A percentile compares a stretch with the other conserved stretches of the same genome.
These are phyloP conservation scores for Daphne laureola DNA, from an alignment of 441 rosid species.

Conservation along the genomic window DNA sequence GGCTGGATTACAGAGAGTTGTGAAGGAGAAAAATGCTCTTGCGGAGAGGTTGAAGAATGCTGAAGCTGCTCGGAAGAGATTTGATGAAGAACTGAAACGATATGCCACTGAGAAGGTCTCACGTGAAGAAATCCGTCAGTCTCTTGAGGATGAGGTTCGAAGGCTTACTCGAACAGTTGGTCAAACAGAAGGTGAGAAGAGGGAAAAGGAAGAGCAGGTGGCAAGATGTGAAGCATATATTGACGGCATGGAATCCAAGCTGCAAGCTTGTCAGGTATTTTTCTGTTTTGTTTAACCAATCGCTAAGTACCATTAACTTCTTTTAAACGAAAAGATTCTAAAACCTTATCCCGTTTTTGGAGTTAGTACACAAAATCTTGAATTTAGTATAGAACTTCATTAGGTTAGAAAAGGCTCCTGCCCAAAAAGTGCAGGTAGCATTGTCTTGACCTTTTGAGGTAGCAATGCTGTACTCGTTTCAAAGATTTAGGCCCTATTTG, in stretches of 20 bases:
- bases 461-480: no score
- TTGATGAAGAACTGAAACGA: constrained; percentile 87
- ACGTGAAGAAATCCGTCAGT: constrained; percentile 82
- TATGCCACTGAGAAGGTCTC: constrained; percentile 76
- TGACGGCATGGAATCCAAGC: constrained; percentile 90
- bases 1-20: constrained; percentile 62
- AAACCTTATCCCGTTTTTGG: neutral
- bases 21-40: constrained; percentile 89
- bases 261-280: constrained; percentile 90
- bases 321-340: neutral
- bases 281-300: neutral
- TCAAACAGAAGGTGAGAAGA: constrained; percentile 93
- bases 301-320: neutral
- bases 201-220: constrained; percentile 90
- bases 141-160: constrained; percentile 86
- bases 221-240: constrained; percentile 92
- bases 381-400: no score
- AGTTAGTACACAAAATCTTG: no score
- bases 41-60: constrained; percentile 83
- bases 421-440: no score
- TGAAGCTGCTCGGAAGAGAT: constrained; percentile 85
- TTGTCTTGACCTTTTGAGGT: no score
- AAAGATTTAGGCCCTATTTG: no score
- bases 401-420: no score
- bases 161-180: constrained; percentile 75